Evolutionary conservation across 2,329 filamentous ascomycete genomes (phyloP).

Genomic region (Penicillium digitatum): DNA sequence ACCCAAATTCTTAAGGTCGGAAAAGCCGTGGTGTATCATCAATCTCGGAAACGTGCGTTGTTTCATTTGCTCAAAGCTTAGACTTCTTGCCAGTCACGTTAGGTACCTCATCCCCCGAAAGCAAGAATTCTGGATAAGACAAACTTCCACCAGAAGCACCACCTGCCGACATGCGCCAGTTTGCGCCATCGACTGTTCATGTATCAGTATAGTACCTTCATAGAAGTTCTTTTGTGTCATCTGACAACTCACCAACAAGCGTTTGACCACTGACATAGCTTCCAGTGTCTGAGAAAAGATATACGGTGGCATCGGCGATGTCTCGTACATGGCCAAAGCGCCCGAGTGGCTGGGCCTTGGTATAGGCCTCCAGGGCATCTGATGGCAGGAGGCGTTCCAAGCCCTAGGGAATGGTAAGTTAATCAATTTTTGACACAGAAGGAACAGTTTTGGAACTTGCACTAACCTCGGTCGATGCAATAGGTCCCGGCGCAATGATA

Average conservation of each 20-base stretch:
- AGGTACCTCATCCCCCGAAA: conserved; percentile 51
- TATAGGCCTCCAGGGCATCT: conserved; percentile 46
- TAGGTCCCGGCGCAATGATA: conserved; percentile 81
- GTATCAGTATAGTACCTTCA: not conserved
- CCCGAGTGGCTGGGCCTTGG: conserved; percentile 63
- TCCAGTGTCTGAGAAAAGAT: conserved; percentile 77
- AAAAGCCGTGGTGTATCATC: not conserved
- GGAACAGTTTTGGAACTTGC: not conserved
- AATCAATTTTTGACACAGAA: not conserved
- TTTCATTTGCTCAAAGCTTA: conserved; percentile 44
- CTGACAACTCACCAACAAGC: conserved; percentile 55
- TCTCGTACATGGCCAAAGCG: conserved; percentile 77
- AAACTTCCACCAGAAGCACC: conserved; percentile 36
- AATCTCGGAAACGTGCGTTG: not conserved
- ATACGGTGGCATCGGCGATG: conserved; percentile 89
- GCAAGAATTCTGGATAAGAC: conserved; percentile 57
- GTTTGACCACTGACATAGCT: conserved; percentile 82
- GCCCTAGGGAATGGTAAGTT: conserved; percentile 43
- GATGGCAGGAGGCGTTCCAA: conserved; percentile 61
- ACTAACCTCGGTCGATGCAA: conserved; percentile 68
- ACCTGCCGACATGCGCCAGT: conserved; percentile 38
- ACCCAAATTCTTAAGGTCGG: not conserved
- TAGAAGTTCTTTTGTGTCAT: not conserved
- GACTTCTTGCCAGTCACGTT: conserved; percentile 56
- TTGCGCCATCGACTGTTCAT: conserved; percentile 39